phyloP scores from a whole-genome alignment of 2,329 filamentous ascomycete genomes.

The Alternaria solani region DNA sequence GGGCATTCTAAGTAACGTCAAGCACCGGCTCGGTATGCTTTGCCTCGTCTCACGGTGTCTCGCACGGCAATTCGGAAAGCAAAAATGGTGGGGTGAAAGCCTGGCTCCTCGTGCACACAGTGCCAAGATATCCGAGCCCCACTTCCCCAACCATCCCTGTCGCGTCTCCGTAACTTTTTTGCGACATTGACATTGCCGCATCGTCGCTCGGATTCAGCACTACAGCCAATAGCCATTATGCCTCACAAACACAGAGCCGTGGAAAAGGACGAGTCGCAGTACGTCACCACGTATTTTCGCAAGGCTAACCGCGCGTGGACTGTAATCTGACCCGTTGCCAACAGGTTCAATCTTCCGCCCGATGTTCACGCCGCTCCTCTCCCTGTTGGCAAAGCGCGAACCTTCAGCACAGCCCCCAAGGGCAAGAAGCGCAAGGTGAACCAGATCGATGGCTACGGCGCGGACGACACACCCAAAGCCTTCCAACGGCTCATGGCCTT shows the following conservation, averaged over 20 bases:
- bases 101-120: neutral
- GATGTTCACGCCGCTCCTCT: slow-evolving; percentile 67
- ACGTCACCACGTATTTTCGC: slow-evolving; percentile 14
- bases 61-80: neutral
- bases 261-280: slow-evolving; percentile 52
- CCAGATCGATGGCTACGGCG: slow-evolving; percentile 61
- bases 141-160: slow-evolving; percentile 11
- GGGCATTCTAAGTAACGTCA: neutral
- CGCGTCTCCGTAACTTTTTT: slow-evolving; percentile 20
- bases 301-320: slow-evolving; percentile 2
- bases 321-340: slow-evolving; percentile 48
- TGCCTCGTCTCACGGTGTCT: neutral
- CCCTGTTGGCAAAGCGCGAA: slow-evolving; percentile 58
- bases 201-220: neutral
- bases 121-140: slow-evolving; percentile 11
- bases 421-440: slow-evolving; percentile 50
- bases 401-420: slow-evolving; percentile 43
- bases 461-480: slow-evolving; percentile 85
- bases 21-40: neutral
- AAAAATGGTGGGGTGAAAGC: slow-evolving; percentile 9
- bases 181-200: slow-evolving; percentile 6
- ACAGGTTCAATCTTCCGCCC: slow-evolving; percentile 68
- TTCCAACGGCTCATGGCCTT: slow-evolving; percentile 87
- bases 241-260: slow-evolving; percentile 86
- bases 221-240: slow-evolving; percentile 60